Percentiles rank a stretch among this genome's conserved stretches.
These are phyloP conservation scores for Phaeosphaeria sp. DNA, from an alignment of 2,329 filamentous ascomycete genomes.

Conservation along the genomic window DNA sequence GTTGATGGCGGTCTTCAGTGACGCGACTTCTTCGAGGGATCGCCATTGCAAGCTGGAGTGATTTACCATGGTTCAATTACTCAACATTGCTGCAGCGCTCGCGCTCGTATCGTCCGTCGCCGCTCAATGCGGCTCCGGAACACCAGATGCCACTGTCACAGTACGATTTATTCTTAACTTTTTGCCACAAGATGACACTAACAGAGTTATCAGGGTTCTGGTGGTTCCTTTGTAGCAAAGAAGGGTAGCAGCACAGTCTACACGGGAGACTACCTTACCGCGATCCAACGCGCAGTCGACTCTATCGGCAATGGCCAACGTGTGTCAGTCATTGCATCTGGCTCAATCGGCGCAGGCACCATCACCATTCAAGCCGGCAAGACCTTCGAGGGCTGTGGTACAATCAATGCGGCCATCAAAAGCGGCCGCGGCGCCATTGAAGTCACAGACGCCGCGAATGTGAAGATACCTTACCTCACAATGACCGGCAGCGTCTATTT, in stretches of 20 bases:
- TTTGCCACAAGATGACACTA: not conserved
- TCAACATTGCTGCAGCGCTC: slow-evolving; percentile 50
- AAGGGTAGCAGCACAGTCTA: slow-evolving; percentile 57
- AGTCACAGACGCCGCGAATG: slow-evolving; percentile 55
- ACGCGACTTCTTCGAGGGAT: no score
- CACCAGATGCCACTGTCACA: slow-evolving; percentile 56
- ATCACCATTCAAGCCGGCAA: slow-evolving; percentile 61
- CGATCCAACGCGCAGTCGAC: slow-evolving; percentile 63
- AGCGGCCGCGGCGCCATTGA: slow-evolving; percentile 62
- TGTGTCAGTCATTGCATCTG: slow-evolving; percentile 61
- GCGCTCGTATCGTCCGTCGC: slow-evolving; percentile 48
- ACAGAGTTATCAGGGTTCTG: slow-evolving; percentile 37
- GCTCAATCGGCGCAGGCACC: slow-evolving; percentile 62
- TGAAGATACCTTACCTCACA: slow-evolving; percentile 62
- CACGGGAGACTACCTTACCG: slow-evolving; percentile 61
- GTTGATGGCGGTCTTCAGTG: no score
- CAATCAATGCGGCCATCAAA: slow-evolving; percentile 56
- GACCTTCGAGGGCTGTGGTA: slow-evolving; percentile 66
- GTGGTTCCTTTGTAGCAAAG: slow-evolving; percentile 54
- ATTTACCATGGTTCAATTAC: slow-evolving; percentile 47
- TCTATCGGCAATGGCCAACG: slow-evolving; percentile 60
- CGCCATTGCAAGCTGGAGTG: not conserved
- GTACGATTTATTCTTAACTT: slow-evolving; percentile 16
- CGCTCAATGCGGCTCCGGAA: slow-evolving; percentile 58
- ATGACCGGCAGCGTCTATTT: slow-evolving; percentile 67